phyloP scores from a whole-genome alignment of 176 grass and related monocot species.

The Eremochloa ophiuroides region DNA sequence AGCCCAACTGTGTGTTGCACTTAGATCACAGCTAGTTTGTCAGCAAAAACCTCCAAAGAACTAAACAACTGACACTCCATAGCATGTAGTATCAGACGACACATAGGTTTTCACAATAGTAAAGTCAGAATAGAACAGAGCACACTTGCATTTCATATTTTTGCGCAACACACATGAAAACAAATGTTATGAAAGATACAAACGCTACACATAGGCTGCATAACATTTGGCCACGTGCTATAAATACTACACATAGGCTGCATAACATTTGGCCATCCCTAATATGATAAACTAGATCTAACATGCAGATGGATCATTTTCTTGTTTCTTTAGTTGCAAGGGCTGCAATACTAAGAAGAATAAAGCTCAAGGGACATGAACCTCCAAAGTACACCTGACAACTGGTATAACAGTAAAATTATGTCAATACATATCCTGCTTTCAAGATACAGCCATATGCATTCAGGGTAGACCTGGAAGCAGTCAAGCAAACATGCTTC shows the following conservation, averaged over 20 bases:
- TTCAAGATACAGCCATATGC: background rate
- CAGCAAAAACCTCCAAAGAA: background rate
- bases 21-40: background rate
- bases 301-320: background rate
- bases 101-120: background rate
- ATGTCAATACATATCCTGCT: background rate
- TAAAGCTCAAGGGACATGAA: background rate
- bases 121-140: conserved; percentile 4
- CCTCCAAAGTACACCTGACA: background rate
- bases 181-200: background rate
- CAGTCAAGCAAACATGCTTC: background rate
- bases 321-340: conserved; percentile 14
- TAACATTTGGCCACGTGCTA: background rate
- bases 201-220: too few species aligned
- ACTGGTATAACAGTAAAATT: background rate
- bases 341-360: background rate
- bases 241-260: background rate
- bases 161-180: background rate
- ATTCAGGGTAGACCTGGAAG: background rate
- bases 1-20: background rate
- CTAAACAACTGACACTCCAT: background rate
- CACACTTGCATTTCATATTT: conserved; percentile 3
- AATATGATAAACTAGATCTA: conserved; percentile 11
- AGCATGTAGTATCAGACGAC: background rate
- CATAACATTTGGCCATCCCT: background rate